Base-by-base conservation (phyloP, 2,329 filamentous ascomycete species). In the Nemania sp. region DNA sequence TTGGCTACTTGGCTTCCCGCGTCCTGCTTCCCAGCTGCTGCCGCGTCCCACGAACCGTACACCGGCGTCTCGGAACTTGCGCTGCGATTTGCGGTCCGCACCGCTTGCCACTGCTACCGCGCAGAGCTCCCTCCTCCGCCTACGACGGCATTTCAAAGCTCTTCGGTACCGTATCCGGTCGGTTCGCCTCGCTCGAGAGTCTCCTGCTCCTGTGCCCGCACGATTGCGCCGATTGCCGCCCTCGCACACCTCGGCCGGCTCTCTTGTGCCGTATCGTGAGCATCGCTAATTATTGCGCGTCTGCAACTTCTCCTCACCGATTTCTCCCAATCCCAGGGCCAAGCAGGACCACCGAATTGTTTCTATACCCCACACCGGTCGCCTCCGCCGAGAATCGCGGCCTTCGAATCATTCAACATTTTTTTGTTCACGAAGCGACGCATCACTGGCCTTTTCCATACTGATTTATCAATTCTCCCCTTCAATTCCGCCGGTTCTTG, bases 361-460 rank as follows among this genome's bases (percentile, higher is more conserved):
- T 49, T 55, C 54, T 52, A 54, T 61, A 65, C 60, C 60, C 65
- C 58, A 55, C 63, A 57, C 53, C 52, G 9, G 49, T 59, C 24
- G 30, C 54, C 28, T 40, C 54, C 57, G 52, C 60, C 54, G 54
- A 61, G 57, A 62, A 56, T 53, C 61, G 57, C 63, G 58, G 63
- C 56, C 41, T 56, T 58, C 46, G 53, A 31, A 57, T 37, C 51
- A 37, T 46, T 36, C 43, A 58, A 60, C 36, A 52, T 58, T 57
- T 40, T n/a, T 11, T 40, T 56, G 53, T 53, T 50, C 42, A 52
- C 48, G 57, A 54, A 48, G 30, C 31, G 12, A 45, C 43, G n/a
- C 30, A 47, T 54, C 46, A 53, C 54, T 37, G 4, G 55, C 44
- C 51, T 54, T 55, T 60, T 55, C 47, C 54, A 56, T 56, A 49